Conservation (phyloP, 345 rosid genomes). For the Fremontodendron californicum region DNA sequence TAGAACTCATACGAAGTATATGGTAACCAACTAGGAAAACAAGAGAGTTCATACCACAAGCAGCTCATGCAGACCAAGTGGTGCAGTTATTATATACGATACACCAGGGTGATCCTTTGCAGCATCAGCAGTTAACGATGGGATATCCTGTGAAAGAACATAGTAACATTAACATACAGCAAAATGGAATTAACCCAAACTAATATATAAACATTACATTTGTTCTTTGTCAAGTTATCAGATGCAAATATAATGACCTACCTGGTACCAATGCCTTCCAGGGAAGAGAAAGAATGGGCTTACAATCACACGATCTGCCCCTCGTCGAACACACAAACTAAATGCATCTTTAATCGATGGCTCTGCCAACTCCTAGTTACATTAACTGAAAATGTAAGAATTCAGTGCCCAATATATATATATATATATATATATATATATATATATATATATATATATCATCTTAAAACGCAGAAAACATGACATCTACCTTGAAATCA, state of each 20-base stretch:
- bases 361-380: conserved; percentile 65
- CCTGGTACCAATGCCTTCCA: conserved; percentile 93
- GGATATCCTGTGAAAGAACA: conserved; percentile 57
- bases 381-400: conserved; percentile 15
- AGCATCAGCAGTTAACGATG: conserved; percentile 82
- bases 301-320: conserved; percentile 72
- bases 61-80: no score
- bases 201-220: neutral
- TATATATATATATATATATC: no score
- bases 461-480: neutral
- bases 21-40: no score
- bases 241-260: conserved; percentile 25
- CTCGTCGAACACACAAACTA: conserved; percentile 60
- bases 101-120: conserved; percentile 70
- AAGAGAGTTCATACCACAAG: no score
- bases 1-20: no score
- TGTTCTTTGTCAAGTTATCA: neutral
- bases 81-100: no score
- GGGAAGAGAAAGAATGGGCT: conserved; percentile 90
- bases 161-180: neutral
- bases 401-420: neutral
- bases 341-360: conserved; percentile 84
- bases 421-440: no score
- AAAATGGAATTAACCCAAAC: neutral
- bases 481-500: neutral